Conservation (phyloP, 2,329 filamentous ascomycete genomes). For the Aspergillus brasiliensis region DNA sequence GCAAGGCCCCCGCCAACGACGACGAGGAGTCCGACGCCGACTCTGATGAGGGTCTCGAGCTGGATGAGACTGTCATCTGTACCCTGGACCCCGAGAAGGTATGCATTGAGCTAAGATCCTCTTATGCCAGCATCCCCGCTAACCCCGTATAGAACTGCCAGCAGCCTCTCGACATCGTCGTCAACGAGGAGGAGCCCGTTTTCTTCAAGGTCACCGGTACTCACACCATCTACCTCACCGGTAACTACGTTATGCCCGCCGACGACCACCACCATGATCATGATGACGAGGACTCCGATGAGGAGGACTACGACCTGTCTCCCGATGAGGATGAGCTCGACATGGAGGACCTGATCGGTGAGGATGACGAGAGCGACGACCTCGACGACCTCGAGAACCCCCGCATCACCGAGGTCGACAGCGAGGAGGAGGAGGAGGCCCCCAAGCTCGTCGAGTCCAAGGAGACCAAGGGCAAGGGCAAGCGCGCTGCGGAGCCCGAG, state of each 20-base stretch:
- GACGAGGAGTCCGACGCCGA: conserved; percentile 61
- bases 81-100: conserved; percentile 92
- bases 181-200: conserved; percentile 83
- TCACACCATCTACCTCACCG: conserved; percentile 88
- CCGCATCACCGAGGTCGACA: conserved; percentile 79
- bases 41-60: conserved; percentile 60
- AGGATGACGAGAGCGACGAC: conserved; percentile 70
- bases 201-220: conserved; percentile 91
- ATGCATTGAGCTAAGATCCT: conserved; percentile 39
- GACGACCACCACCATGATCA: conserved; percentile 55
- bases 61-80: conserved; percentile 92
- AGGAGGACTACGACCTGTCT: conserved; percentile 78
- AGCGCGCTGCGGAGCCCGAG: conserved; percentile 74
- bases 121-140: conserved; percentile 10
- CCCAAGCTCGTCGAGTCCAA: conserved; percentile 52
- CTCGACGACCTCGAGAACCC: conserved; percentile 77
- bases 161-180: conserved; percentile 89
- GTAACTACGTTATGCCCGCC: conserved; percentile 85
- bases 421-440: conserved; percentile 74
- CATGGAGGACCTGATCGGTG: conserved; percentile 53
- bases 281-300: conserved; percentile 64
- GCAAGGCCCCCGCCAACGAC: conserved; percentile 73
- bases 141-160: conserved; percentile 74
- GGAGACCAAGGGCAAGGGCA: conserved; percentile 86
- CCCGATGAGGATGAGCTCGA: conserved; percentile 77